phyloP scores from a whole-genome alignment of 2,329 filamentous ascomycete genomes.

The Fusarium annulatum region DNA sequence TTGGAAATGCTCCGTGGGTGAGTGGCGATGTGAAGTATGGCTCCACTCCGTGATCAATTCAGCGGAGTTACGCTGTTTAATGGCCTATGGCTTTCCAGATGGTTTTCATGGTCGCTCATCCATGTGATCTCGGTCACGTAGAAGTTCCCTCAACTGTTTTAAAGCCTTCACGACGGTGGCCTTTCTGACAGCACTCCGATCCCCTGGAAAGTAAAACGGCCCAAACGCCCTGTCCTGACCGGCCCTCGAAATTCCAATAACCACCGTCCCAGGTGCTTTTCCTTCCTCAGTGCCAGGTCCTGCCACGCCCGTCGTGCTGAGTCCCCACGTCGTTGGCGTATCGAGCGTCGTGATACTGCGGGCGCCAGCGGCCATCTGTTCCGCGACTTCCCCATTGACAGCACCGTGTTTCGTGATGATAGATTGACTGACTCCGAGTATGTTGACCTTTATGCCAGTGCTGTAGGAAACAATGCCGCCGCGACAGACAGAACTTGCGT shows the following conservation, averaged over 20 bases:
- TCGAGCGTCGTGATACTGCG: constrained; percentile 21
- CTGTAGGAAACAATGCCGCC: constrained; percentile 50
- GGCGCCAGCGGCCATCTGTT: constrained; percentile 35
- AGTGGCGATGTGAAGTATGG: background rate
- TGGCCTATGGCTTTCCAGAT: rapidly evolving
- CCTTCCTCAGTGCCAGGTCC: constrained; percentile 27
- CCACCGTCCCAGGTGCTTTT: constrained; percentile 27
- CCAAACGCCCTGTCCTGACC: constrained; percentile 11
- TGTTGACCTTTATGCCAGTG: constrained; percentile 43
- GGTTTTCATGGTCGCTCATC: background rate
- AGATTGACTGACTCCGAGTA: constrained; percentile 39
- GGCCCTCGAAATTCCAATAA: constrained; percentile 25
- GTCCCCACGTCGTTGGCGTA: constrained; percentile 32
- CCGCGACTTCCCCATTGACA: constrained; percentile 32
- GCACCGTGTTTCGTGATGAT: constrained; percentile 23
- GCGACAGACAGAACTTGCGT: constrained; percentile 48
- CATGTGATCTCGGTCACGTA: background rate
- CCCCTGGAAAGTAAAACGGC: constrained; percentile 27
- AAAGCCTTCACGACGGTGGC: constrained; percentile 11
- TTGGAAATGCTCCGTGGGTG: rapidly evolving
- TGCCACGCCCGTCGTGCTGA: constrained; percentile 30
- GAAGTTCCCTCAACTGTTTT: constrained; percentile 12
- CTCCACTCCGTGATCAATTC: rapidly evolving
- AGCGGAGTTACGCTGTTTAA: background rate
- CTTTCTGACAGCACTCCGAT: constrained; percentile 15